Base-by-base conservation (phyloP, 176 grass and related monocot genomes). In the Carex littledalei region DNA sequence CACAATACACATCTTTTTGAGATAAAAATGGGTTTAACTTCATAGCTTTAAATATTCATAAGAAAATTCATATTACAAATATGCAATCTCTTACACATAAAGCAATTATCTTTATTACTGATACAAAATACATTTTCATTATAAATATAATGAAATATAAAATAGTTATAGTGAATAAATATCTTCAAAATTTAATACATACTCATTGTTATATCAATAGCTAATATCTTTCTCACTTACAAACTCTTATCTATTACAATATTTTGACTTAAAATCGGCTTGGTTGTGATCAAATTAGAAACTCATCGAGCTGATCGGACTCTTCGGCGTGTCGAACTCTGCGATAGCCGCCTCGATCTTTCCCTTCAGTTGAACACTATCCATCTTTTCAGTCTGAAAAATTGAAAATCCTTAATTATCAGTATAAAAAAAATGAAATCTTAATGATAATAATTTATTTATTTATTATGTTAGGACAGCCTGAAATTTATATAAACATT, bases 331-430 rank as follows among this genome's bases (percentile, higher is more conserved):
- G 17, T 83, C 63, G 7, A 32, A 52, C 63, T 68, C 24, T 1
- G 47, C 22, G 34, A 83, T 83, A 3, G 63, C 81, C 2, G 81
- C 61, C 21, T 83, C 63, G 1, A 83, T 83, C 64, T 32, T 83
- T 55, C 17, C 39, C 43, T 83, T 83, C 43, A 83, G 12, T 41
- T 83, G 41, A 60, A 18, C 43, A 67, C 63, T 35, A 10, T 49
- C 17, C 61, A 67, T 68, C 14, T 67, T 68, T 2, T 83, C 63
- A 54, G 62, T 67, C 81, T 83, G 63, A 68, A 68, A 83, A 82
- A 67, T 31, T 29, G 17, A 83, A 63, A 62, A 9, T 45, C 6
- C 26, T 26, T 26, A 26, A 3, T 22, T 63, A 10, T 81, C 11
- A 81, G 64, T 78, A 62, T 49, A 81, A 20, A 43, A 34, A 68